A percentile compares a stretch with the other conserved stretches of the same genome.
phyloP scores from a whole-genome alignment of 192 early-diverging fungal genomes.

The Diversispora eburnea region DNA sequence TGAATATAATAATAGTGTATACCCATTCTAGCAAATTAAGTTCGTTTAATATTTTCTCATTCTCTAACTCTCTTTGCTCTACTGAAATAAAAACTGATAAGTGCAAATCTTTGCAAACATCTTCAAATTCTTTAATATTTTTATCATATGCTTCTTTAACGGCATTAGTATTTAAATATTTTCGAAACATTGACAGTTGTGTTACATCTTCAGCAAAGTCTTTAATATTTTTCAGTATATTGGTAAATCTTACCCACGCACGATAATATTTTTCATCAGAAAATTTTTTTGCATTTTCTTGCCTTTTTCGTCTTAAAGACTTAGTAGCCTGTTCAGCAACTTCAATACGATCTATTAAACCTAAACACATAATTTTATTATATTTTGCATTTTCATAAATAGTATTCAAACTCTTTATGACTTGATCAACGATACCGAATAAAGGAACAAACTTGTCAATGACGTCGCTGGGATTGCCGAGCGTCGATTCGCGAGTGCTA shows the following conservation, averaged over 20 bases:
- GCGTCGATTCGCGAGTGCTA: too few relatives aligned
- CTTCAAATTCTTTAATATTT: neutral
- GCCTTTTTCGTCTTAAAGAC: neutral
- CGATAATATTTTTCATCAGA: neutral
- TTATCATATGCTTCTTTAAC: neutral
- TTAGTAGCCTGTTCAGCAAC: neutral
- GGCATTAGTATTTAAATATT: neutral
- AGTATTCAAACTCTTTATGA: neutral
- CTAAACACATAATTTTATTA: constrained; percentile 11
- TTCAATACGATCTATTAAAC: constrained; percentile 1
- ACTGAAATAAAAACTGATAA: neutral
- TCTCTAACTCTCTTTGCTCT: neutral
- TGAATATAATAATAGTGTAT: too few relatives aligned
- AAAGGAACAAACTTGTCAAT: neutral
- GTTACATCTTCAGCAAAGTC: neutral
- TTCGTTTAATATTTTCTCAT: too few relatives aligned
- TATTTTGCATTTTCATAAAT: constrained; percentile 5
- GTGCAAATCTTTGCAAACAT: neutral
- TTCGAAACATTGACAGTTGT: neutral
- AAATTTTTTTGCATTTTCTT: constrained; percentile 7
- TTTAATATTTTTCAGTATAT: constrained; percentile 9
- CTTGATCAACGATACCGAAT: neutral
- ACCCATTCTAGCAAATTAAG: too few relatives aligned
- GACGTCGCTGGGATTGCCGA: neutral
- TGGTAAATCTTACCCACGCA: neutral